Conservation (phyloP, 805 yeast genomes). For the Starmerella gropengiesseri region DNA sequence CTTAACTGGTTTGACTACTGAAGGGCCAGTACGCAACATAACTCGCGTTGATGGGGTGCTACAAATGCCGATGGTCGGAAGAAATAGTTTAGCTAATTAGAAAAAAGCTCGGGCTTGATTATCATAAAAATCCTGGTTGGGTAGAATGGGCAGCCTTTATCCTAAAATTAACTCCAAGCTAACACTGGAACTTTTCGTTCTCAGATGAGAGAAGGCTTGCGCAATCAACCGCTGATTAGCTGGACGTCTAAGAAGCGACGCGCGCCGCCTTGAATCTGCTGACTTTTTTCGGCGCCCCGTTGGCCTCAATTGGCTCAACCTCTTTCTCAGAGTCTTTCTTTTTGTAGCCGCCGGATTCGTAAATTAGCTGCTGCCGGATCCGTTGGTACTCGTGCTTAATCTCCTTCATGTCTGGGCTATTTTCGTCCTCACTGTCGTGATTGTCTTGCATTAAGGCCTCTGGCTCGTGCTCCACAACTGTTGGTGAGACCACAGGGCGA, state of each 20-base stretch:
- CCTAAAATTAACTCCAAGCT: too few species aligned
- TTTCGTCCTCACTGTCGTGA: conserved; percentile 8
- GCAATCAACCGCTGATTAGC: too few species aligned
- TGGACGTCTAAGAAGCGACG: conserved; percentile 6
- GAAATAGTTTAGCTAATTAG: too few species aligned
- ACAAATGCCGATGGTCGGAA: too few species aligned
- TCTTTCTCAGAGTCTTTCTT: conserved; percentile 43
- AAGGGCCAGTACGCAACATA: too few species aligned
- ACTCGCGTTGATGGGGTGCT: too few species aligned
- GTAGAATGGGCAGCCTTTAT: too few species aligned
- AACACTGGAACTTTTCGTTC: too few species aligned
- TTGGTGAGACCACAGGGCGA: conserved; percentile 11
- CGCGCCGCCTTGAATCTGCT: conserved; percentile 61
- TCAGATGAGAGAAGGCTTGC: too few species aligned
- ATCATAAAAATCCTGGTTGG: too few species aligned
- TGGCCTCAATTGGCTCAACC: conserved; percentile 56
- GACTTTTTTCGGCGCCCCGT: conserved; percentile 46
- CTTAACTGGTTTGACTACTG: too few species aligned
- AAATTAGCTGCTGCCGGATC: conserved; percentile 41
- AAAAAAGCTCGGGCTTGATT: too few species aligned
- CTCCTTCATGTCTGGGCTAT: conserved; percentile 21
- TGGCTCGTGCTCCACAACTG: conserved; percentile 12
- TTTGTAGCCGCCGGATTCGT: conserved; percentile 39
- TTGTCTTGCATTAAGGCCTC: conserved; percentile 1
- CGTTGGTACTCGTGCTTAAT: conserved; percentile 43